Evolutionary conservation across 192 early-diverging fungal genomes (phyloP), one percentile per base, ranked within the genome.

Genomic region (Spizellomyces punctatus): DNA sequence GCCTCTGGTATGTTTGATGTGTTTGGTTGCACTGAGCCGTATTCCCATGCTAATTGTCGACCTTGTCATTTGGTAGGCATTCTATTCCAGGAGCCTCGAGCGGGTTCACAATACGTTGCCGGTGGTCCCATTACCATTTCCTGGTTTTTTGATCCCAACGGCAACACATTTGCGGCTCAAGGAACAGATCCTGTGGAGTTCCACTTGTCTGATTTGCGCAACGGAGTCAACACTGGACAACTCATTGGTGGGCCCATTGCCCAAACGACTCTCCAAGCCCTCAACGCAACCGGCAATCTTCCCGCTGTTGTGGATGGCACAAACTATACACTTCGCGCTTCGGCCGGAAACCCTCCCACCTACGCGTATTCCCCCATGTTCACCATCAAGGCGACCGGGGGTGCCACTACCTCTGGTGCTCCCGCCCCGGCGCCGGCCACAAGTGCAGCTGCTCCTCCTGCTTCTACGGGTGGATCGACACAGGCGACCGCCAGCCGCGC

Each of bases 181-280:
- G 50, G 50, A 54, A n/a, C 50, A 12, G 50, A 54, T 19, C 12
- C 12, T 19, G 50, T 54, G 12, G 50, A 54, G 50, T 19, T 54
- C 50, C 50, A 54, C 14, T 19, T 54, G 14, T 54, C 50, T 4
- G 59, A 61, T 22, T 22, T 61, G 12, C 59, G 59, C 16, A 61
- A 61, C 59, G 59, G 59, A 27, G 14, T 2, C 19, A 61, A 61
- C 59, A 61, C 59, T 12, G 59, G 59, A 19, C 12, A 14, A n/a
- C 21, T 42, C 14, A 61, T 61, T 22, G 14, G 14, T 22, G 59
- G 21, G 12, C 14, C 21, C 59, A 12, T 61, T 22, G 59, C 59
- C 59, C 14, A 14, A 14, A 22, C 21, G 12, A 14, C 41, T 22
- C 21, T 61, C 59, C 12, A 19, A 22, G 59, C 59, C 21, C 14